Conservation (phyloP, 73 alveolate genomes). For the Paramecium tetraurelia region DNA sequence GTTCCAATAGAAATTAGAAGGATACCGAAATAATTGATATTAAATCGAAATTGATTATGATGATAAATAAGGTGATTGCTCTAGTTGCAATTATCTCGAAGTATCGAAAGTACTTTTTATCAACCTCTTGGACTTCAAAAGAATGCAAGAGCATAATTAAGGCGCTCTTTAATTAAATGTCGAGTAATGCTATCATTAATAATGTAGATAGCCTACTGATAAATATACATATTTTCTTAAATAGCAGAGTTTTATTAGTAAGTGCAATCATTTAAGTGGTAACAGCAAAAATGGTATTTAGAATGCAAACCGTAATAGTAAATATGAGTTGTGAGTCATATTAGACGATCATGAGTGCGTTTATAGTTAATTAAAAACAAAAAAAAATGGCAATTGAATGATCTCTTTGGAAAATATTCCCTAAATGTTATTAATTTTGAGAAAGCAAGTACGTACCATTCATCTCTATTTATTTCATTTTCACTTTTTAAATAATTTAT, state of each 20-base stretch:
- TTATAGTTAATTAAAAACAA: not conserved
- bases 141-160: not conserved
- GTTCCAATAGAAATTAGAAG: not conserved
- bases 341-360: not conserved
- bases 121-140: not conserved
- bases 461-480: not conserved
- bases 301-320: not conserved
- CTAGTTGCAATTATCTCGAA: not conserved
- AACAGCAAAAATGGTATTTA: not conserved
- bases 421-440: not conserved
- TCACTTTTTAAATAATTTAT: not conserved
- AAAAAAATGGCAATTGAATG: not conserved
- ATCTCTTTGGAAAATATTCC: not conserved
- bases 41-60: not conserved
- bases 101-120: not conserved
- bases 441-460: not conserved
- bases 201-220: not conserved
- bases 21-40: not conserved
- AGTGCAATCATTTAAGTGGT: not conserved
- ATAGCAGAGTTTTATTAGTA: not conserved
- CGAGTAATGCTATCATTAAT: not conserved
- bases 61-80: not conserved
- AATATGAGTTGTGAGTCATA: not conserved
- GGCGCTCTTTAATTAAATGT: not conserved
- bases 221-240: not conserved